These are phyloP conservation scores for Alternaria consortialis DNA, from an alignment of 2,329 filamentous ascomycete species.

Conservation along the genomic window DNA sequence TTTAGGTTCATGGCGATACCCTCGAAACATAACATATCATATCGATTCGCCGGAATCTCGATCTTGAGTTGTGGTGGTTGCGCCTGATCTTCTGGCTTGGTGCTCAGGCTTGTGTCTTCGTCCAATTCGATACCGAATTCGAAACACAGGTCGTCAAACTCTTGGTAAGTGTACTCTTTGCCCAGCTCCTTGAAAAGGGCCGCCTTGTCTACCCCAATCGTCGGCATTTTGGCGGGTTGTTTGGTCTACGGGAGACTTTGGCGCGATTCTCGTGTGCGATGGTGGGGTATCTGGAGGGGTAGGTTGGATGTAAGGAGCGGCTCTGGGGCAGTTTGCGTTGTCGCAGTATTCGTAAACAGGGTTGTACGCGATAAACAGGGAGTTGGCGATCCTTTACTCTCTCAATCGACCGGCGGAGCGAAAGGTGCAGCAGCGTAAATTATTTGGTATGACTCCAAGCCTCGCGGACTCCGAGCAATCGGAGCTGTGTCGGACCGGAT, in stretches of 20 bases:
- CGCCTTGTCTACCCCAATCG: slow-evolving; percentile 95
- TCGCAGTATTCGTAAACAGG: not conserved
- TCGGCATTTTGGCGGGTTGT: slow-evolving; percentile 75
- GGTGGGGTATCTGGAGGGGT: slow-evolving; percentile 46
- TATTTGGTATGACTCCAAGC: slow-evolving; percentile 40
- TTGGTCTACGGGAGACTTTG: slow-evolving; percentile 7
- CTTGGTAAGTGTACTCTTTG: slow-evolving; percentile 88
- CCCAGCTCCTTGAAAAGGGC: slow-evolving; percentile 93
- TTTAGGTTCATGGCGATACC: slow-evolving; percentile 95
- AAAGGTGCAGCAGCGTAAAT: slow-evolving; percentile 22
- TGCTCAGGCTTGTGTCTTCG: slow-evolving; percentile 69
- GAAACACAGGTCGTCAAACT: slow-evolving; percentile 98
- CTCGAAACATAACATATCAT: slow-evolving; percentile 96
- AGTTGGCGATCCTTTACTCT: not conserved
- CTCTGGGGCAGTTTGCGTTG: slow-evolving; percentile 1
- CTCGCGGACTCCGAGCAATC: slow-evolving; percentile 14
- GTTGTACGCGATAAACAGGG: not conserved
- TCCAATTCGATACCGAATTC: slow-evolving; percentile 98
- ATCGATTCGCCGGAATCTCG: slow-evolving; percentile 94
- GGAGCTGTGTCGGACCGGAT: slow-evolving; percentile 27
- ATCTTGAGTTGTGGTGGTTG: slow-evolving; percentile 96
- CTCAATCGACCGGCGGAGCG: slow-evolving; percentile 11
- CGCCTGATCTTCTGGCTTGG: slow-evolving; percentile 60
- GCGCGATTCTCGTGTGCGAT: slow-evolving; percentile 23
- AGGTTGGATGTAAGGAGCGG: slow-evolving; percentile 30